These are phyloP conservation scores for Croton laevigatus DNA, from an alignment of 441 rosid species.

Conservation along the genomic window DNA sequence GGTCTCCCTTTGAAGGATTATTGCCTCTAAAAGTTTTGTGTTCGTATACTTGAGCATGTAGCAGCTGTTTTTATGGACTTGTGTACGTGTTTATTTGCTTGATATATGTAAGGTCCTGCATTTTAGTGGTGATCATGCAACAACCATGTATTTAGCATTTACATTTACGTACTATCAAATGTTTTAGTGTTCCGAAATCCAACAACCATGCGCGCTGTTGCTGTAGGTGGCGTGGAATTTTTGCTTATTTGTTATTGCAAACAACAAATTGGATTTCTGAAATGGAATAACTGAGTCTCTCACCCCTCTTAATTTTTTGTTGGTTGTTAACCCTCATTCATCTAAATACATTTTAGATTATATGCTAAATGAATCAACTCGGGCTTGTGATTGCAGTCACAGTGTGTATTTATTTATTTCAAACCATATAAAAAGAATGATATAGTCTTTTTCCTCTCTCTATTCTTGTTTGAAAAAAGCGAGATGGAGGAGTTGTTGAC, in stretches of 20 bases:
- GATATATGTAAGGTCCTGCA: neutral
- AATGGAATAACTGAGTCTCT: neutral
- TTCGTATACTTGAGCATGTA: neutral
- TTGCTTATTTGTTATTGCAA: neutral
- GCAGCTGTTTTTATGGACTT: neutral
- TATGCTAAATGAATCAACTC: neutral
- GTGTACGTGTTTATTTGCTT: neutral
- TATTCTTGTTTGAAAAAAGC: neutral
- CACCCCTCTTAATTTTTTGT: neutral
- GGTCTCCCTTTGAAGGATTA: no score
- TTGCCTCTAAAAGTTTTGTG: neutral
- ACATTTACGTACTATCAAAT: neutral
- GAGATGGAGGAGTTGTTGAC: constrained; percentile 1
- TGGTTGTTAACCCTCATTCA: no score
- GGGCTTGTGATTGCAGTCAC: neutral
- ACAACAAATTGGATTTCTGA: neutral
- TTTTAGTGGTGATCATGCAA: neutral
- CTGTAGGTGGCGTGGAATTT: neutral
- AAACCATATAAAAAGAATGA: neutral
- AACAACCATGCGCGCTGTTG: neutral
- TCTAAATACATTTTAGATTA: neutral
- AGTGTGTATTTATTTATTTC: neutral
- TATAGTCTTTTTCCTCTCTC: neutral
- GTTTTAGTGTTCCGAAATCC: neutral
- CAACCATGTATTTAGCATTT: neutral